Evolutionary conservation across 352 stramenopile species (phyloP).

Genomic region (Phytophthora uliginosa): DNA sequence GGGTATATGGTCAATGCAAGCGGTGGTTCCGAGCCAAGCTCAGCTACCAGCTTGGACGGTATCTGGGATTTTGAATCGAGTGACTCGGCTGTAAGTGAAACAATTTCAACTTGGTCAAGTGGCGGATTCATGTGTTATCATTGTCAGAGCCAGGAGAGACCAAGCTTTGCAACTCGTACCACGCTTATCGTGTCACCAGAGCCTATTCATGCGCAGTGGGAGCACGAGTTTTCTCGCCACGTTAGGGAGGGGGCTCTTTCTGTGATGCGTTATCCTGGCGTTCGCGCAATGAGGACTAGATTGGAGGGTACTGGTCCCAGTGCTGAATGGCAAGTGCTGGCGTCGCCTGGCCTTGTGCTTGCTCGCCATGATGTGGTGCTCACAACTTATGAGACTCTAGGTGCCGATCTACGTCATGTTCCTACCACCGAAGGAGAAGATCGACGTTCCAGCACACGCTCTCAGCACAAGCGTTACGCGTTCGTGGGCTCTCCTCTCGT

Average conservation of each 20-base stretch:
- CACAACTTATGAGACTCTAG: constrained; percentile 92
- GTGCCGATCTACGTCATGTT: constrained; percentile 85
- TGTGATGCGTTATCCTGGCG: constrained; percentile 67
- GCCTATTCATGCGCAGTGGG: constrained; percentile 94
- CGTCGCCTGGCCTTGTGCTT: constrained; percentile 53
- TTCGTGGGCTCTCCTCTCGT: constrained; percentile 91
- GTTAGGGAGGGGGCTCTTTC: constrained; percentile 59
- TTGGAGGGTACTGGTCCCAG: constrained; percentile 43
- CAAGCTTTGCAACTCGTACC: constrained; percentile 62
- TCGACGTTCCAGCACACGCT: constrained; percentile 70
- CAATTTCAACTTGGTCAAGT: constrained; percentile 8
- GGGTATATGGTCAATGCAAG: constrained; percentile 34
- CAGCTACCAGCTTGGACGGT: constrained; percentile 2
- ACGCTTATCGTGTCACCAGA: constrained; percentile 95
- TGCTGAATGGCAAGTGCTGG: constrained; percentile 66
- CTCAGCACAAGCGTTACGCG: constrained; percentile 79
- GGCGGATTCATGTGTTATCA: constrained; percentile 71
- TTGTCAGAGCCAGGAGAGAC: constrained; percentile 55
- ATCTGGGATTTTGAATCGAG: constrained; percentile 35
- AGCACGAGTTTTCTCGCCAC: constrained; percentile 88
- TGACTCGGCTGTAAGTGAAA: background rate
- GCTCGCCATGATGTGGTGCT: constrained; percentile 92
- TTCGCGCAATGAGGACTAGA: constrained; percentile 52
- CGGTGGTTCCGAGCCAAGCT: background rate
- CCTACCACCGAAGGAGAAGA: constrained; percentile 42